These are phyloP conservation scores for Neolentinus lepideus DNA, from an alignment of 1,284 basidiomycete genomes.

Conservation along the genomic window DNA sequence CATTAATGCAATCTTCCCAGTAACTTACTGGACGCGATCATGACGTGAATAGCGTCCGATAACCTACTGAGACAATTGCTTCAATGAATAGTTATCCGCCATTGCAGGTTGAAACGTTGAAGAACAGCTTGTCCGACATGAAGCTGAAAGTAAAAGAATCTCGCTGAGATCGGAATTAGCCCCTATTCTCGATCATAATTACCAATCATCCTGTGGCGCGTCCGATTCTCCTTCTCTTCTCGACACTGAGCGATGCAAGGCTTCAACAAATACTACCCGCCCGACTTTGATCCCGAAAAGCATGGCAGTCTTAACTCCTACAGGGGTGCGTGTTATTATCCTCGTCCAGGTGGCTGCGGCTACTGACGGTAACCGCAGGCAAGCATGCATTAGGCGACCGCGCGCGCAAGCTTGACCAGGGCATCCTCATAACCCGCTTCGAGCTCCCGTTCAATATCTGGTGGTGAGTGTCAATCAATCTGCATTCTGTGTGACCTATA, in stretches of 20 bases:
- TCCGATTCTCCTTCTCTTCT: no score
- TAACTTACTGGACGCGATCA: no score
- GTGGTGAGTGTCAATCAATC: conserved; percentile 57
- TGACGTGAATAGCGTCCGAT: no score
- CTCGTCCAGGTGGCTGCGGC: not conserved
- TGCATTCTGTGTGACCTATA: not conserved
- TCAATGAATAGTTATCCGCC: no score
- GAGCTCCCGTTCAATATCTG: conserved; percentile 97
- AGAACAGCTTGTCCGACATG: no score
- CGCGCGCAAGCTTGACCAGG: conserved; percentile 89
- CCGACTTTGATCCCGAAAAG: conserved; percentile 81
- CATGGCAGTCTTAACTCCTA: conserved; percentile 80
- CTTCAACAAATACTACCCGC: conserved; percentile 92
- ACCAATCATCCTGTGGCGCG: no score
- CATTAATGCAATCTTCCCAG: no score
- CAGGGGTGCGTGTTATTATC: conserved; percentile 40
- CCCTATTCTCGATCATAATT: no score
- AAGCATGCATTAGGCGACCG: conserved; percentile 93
- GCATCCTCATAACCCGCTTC: conserved; percentile 89
- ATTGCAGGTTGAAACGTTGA: no score
- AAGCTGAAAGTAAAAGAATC: no score
- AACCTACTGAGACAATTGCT: no score
- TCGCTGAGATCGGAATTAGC: no score
- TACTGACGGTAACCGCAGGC: conserved; percentile 38
- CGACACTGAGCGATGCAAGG: conserved; percentile 29